Conservation (phyloP, 1,284 basidiomycete genomes). For the Agaricales sp. region DNA sequence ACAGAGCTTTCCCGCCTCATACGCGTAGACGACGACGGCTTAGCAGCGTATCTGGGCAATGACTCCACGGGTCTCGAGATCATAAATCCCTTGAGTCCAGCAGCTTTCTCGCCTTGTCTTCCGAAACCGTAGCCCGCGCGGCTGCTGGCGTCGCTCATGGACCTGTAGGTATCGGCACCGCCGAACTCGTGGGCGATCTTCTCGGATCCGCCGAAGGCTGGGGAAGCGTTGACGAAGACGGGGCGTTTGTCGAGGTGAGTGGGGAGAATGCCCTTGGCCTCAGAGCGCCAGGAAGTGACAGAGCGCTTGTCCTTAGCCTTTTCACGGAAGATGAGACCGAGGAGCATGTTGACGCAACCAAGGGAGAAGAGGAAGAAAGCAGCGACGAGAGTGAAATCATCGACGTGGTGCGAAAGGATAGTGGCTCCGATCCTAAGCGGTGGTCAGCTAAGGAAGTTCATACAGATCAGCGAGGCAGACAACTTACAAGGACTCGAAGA, state of each 20-base stretch:
- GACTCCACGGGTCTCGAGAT: conserved; percentile 48
- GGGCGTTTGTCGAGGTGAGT: conserved; percentile 26
- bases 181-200: conserved; percentile 11
- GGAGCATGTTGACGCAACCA: conserved; percentile 74
- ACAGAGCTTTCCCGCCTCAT: conserved; percentile 4
- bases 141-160: conserved; percentile 12
- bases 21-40: conserved; percentile 3
- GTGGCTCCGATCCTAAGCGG: conserved; percentile 54
- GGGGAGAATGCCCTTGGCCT: conserved; percentile 49
- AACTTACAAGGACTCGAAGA: conserved; percentile 71
- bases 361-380: conserved; percentile 82
- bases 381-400: conserved; percentile 72
- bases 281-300: conserved; percentile 53
- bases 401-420: conserved; percentile 73
- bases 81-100: conserved; percentile 42
- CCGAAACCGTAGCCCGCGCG: conserved; percentile 64
- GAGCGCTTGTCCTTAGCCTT: conserved; percentile 52
- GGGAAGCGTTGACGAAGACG: conserved; percentile 29
- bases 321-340: conserved; percentile 67
- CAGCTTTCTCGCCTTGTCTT: conserved; percentile 65
- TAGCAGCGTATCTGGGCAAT: conserved; percentile 38
- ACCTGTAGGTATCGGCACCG: conserved; percentile 11
- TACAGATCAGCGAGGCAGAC: conserved; percentile 1
- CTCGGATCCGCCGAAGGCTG: conserved; percentile 21
- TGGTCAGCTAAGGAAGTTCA: neutral